Evolutionary conservation across 192 early-diverging fungal species (phyloP), one percentile per base, ranked within the genome.

Genomic region (Backusella psychrophila): DNA sequence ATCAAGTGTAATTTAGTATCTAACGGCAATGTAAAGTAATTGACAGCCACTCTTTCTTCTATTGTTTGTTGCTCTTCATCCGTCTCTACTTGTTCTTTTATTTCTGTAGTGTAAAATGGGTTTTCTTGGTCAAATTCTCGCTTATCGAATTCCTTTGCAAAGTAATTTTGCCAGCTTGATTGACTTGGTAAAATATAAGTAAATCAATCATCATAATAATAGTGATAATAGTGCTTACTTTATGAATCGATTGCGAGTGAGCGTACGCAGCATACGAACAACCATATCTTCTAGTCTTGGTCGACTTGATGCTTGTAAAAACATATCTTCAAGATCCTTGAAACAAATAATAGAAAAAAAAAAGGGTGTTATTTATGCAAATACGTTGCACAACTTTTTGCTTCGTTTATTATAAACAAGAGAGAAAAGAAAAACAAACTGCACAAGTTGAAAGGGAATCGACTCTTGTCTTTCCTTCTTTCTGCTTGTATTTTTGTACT

Each of bases 321-420:
- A 82, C 83, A 83, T 87, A 75, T 67, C 85, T 72, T 79, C 90
- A 59, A 79, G 83, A 74, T 80, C 86, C 84, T 80, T 87, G 69
- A 73, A 85, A 66, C 19, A 41, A 26, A 19, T 39, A 39, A 44
- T 31, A 53, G 52, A 34, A 33, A 31, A 31, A 31, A n/a, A 31
- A 29, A 66, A 33, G 2, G 9, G 73, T 69, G 33, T 33, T 34
- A 39, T 21, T 66, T 66, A 66, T 75, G 73, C 73, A 29, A 39
- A 11, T 12, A 80, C 75, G 46, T 77, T 72, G n/a, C 83, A 76
- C 65, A 73, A 26, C 26, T 4, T 29, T 26, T 26, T 29, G 26
- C 12, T 63, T 26, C 9, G 23, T 63, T 49, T 49, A 49, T 49
- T 63, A 29, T 29, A 63, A 63, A 29, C 21, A 63, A 63, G 56